These are phyloP conservation scores for Neurospora cerealis DNA, from an alignment of 495 filamentous ascomycete species.

Conservation along the genomic window DNA sequence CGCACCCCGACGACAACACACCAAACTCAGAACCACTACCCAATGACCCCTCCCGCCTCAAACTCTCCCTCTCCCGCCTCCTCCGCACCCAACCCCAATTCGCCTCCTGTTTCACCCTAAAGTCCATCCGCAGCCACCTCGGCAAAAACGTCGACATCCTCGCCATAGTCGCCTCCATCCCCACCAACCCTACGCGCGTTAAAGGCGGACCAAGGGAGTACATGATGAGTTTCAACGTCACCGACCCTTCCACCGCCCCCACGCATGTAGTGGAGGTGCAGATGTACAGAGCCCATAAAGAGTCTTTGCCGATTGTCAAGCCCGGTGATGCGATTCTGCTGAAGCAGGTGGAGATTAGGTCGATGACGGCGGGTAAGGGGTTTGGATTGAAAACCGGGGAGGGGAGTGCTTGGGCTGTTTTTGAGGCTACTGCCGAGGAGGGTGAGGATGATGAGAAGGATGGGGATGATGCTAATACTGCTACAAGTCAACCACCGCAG, in stretches of 20 bases:
- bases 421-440: conserved; percentile 21
- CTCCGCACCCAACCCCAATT: conserved; percentile 53
- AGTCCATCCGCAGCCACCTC: conserved; percentile 47
- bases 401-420: conserved; percentile 55
- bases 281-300: conserved; percentile 64
- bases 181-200: conserved; percentile 46
- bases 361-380: conserved; percentile 43
- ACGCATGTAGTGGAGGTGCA: conserved; percentile 46
- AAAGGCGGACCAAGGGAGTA: conserved; percentile 61
- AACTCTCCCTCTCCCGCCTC: conserved; percentile 28
- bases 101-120: conserved; percentile 60
- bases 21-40: neutral
- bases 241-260: conserved; percentile 50
- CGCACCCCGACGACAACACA: neutral
- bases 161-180: conserved; percentile 51
- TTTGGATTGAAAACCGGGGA: conserved; percentile 36
- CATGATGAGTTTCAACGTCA: conserved; percentile 56
- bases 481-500: conserved; percentile 19
- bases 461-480: neutral
- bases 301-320: conserved; percentile 55
- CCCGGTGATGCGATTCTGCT: conserved; percentile 71
- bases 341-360: conserved; percentile 58
- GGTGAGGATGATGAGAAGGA: neutral
- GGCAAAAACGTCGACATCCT: conserved; percentile 51
- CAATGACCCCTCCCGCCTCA: conserved; percentile 22